A percentile compares a stretch with the other conserved stretches of the same genome.
Evolutionary conservation across 129 eudicot species (phyloP).

Genomic region (Dittrichia graveolens): DNA sequence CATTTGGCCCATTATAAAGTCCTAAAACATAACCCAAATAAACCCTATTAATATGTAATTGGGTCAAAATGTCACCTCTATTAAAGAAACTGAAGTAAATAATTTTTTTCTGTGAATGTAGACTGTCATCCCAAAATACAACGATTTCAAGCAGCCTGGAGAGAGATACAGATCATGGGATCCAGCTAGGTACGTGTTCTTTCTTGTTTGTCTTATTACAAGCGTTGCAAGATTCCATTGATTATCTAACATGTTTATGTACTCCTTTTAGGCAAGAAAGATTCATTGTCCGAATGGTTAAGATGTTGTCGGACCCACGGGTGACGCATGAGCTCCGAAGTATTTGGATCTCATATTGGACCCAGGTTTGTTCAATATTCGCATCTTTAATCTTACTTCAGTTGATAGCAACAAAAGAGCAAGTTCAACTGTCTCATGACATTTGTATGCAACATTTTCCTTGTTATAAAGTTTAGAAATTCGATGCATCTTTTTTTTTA

Average conservation of each 20-base stretch:
- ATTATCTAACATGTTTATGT: not conserved
- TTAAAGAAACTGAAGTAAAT: not conserved
- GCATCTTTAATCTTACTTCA: not conserved
- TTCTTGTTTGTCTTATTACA: not conserved
- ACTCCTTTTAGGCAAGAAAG: conserved; percentile 74
- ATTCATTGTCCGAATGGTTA: conserved; percentile 63
- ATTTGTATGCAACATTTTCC: not conserved
- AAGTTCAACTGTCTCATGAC: not conserved
- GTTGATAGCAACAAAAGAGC: not conserved
- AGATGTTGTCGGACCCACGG: conserved; percentile 75
- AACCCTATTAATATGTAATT: not conserved
- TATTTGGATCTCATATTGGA: conserved; percentile 86
- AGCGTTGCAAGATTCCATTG: not conserved
- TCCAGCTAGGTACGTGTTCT: conserved; percentile 58
- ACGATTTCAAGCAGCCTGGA: conserved; percentile 91
- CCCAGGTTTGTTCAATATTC: conserved; percentile 51
- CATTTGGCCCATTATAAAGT: too few species aligned
- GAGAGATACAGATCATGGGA: conserved; percentile 85
- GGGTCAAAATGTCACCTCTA: not conserved
- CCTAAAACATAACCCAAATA: too few species aligned
- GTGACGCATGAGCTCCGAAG: conserved; percentile 87
- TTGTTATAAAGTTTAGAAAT: not conserved
- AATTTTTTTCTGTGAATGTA: conserved; percentile 20
- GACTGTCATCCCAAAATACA: conserved; percentile 67
- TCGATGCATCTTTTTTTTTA: not conserved